Evolutionary conservation across 2,329 filamentous ascomycete species (phyloP).

Genomic region (Trichothecium sympodiale): DNA sequence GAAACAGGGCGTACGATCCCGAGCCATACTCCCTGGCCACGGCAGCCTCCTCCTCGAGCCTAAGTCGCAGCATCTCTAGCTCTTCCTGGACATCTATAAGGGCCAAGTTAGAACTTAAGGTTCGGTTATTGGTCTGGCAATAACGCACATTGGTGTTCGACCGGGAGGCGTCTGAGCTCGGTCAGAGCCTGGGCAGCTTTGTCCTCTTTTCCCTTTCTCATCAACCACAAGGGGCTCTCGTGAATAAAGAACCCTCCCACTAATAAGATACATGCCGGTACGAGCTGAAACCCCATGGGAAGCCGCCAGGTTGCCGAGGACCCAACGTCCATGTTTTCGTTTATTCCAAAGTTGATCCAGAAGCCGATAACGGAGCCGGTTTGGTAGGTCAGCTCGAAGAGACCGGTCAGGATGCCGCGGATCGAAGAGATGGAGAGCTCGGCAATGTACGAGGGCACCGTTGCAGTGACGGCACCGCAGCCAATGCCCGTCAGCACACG

Average conservation of each 20-base stretch:
- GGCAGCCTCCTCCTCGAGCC: conserved; percentile 21
- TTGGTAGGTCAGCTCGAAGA: conserved; percentile 42
- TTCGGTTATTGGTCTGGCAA: not conserved
- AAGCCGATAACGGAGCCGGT: conserved; percentile 41
- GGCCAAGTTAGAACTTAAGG: not conserved
- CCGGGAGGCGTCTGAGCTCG: conserved; percentile 31
- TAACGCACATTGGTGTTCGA: conserved; percentile 21
- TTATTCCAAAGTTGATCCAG: conserved; percentile 35
- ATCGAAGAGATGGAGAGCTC: conserved; percentile 49
- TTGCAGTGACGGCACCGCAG: conserved; percentile 44
- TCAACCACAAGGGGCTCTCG: conserved; percentile 29
- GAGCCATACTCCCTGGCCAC: conserved; percentile 20
- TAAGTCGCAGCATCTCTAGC: conserved; percentile 30
- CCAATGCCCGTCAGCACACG: conserved; percentile 47
- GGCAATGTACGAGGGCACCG: conserved; percentile 52
- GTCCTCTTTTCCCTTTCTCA: conserved; percentile 20
- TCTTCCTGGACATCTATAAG: conserved; percentile 38
- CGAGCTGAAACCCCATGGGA: conserved; percentile 34
- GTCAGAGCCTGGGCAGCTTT: conserved; percentile 19
- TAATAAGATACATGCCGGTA: conserved; percentile 32
- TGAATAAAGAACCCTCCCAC: conserved; percentile 31
- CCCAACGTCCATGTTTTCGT: conserved; percentile 22
- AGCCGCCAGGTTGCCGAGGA: conserved; percentile 31
- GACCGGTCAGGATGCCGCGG: conserved; percentile 44
- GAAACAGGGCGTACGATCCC: conserved; percentile 21